These are phyloP conservation scores for Kwoniella sp. DNA, from an alignment of 768 basidiomycete species.

Conservation along the genomic window DNA sequence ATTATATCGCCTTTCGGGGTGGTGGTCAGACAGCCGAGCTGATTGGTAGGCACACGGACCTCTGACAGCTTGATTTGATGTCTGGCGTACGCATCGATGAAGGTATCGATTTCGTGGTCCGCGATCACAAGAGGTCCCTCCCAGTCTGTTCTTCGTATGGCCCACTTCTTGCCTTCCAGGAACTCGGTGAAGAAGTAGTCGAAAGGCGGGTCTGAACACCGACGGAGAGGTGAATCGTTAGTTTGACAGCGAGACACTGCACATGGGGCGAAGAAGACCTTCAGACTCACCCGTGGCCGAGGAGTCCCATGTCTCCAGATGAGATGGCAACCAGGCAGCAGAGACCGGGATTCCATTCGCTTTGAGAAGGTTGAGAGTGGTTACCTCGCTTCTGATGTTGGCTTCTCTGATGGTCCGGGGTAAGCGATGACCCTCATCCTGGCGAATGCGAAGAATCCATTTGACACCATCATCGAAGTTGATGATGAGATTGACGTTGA, in stretches of 20 bases:
- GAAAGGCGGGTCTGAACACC: slow-evolving; percentile 1
- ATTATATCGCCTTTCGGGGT: no score
- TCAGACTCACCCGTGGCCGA: background rate
- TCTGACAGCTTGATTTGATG: slow-evolving; percentile 9
- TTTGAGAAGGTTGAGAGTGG: slow-evolving; percentile 17
- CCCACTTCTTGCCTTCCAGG: background rate
- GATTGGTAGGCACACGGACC: background rate
- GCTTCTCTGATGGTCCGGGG: background rate
- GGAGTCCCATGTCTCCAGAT: background rate
- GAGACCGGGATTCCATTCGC: slow-evolving; percentile 8
- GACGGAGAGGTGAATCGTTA: background rate
- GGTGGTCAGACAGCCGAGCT: slow-evolving; percentile 2
- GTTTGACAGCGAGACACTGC: background rate
- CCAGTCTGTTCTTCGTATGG: background rate
- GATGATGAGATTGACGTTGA: slow-evolving; percentile 11
- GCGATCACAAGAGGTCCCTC: background rate
- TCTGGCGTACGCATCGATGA: slow-evolving; percentile 12
- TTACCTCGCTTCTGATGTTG: slow-evolving; percentile 18
- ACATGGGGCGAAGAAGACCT: background rate
- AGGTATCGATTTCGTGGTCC: background rate
- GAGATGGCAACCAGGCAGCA: slow-evolving; percentile 5
- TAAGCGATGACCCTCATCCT: background rate
- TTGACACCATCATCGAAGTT: slow-evolving; percentile 16
- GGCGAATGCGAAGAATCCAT: slow-evolving; percentile 14
- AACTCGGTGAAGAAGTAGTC: slow-evolving; percentile 19